These are phyloP conservation scores for Ophiocordyceps sinensis DNA, from an alignment of 2,329 filamentous ascomycete genomes.

Conservation along the genomic window DNA sequence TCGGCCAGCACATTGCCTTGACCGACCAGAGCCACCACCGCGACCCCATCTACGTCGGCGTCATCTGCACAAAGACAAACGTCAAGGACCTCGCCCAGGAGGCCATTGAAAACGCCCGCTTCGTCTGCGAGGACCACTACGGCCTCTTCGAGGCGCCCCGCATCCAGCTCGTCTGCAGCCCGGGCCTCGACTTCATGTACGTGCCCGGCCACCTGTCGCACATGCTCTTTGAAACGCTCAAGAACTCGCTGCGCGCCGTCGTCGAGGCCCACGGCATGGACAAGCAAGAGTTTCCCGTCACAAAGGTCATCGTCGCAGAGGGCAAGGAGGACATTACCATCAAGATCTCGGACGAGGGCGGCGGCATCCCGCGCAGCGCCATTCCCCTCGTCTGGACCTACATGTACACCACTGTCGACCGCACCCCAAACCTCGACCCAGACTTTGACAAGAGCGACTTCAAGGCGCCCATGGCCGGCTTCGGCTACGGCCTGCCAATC, in stretches of 20 bases:
- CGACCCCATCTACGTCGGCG: conserved; percentile 90
- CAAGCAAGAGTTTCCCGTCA: conserved; percentile 90
- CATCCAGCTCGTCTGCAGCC: conserved; percentile 90
- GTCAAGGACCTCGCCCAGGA: conserved; percentile 89
- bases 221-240: conserved; percentile 98
- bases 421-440: conserved; percentile 85
- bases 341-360: conserved; percentile 93
- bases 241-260: conserved; percentile 93
- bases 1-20: conserved; percentile 93
- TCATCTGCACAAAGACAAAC: conserved; percentile 98
- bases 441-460: conserved; percentile 99
- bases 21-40: conserved; percentile 83
- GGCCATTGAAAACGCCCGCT: conserved; percentile 96
- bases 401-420: conserved; percentile 98
- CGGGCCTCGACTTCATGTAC: conserved; percentile 96
- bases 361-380: conserved; percentile 80
- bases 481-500: conserved; percentile 94
- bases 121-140: conserved; percentile 97
- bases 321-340: conserved; percentile 98
- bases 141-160: conserved; percentile 94
- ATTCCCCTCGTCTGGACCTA: conserved; percentile 99
- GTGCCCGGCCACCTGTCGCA: conserved; percentile 97
- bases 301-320: conserved; percentile 94
- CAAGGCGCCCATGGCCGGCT: conserved; percentile 97
- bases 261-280: conserved; percentile 92